Percentiles rank a stretch among this genome's conserved stretches.
Conservation (phyloP, 2,329 filamentous ascomycete species). For the Lecanicillium sp. region DNA sequence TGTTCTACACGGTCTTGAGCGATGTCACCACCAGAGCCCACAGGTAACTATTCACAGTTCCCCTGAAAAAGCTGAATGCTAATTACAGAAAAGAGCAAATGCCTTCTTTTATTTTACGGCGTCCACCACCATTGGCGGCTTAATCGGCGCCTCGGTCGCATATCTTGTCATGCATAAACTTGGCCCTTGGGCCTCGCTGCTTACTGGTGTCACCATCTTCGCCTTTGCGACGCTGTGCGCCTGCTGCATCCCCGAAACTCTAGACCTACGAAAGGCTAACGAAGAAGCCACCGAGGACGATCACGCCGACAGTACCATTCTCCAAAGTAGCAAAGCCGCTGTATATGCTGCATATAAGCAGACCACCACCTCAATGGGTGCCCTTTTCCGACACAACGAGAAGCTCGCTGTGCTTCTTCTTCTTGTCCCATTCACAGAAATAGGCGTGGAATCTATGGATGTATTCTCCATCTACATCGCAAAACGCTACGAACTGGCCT, state of each 20-base stretch:
- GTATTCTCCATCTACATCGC: not conserved
- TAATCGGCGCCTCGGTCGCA: not conserved
- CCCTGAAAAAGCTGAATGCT: not conserved
- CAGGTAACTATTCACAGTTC: not conserved
- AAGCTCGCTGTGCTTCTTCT: not conserved
- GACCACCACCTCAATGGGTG: not conserved
- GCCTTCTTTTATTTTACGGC: not conserved
- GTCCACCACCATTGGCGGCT: not conserved
- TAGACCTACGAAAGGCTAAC: not conserved
- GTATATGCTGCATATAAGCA: not conserved
- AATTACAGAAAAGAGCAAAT: not conserved
- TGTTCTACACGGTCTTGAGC: not conserved
- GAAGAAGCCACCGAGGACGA: conserved; percentile 1
- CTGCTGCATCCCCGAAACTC: not conserved
- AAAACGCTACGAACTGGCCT: not conserved
- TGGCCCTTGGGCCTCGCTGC: not conserved
- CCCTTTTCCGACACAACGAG: not conserved
- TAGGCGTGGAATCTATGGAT: not conserved
- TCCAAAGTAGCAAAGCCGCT: not conserved
- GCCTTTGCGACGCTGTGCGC: not conserved
- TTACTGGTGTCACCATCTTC: not conserved
- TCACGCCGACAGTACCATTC: not conserved
- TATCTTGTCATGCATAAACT: not conserved
- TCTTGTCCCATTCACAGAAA: not conserved
- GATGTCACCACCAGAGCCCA: not conserved